phyloP scores from a whole-genome alignment of 2,329 filamentous ascomycete genomes.

The Fusarium stilboides region DNA sequence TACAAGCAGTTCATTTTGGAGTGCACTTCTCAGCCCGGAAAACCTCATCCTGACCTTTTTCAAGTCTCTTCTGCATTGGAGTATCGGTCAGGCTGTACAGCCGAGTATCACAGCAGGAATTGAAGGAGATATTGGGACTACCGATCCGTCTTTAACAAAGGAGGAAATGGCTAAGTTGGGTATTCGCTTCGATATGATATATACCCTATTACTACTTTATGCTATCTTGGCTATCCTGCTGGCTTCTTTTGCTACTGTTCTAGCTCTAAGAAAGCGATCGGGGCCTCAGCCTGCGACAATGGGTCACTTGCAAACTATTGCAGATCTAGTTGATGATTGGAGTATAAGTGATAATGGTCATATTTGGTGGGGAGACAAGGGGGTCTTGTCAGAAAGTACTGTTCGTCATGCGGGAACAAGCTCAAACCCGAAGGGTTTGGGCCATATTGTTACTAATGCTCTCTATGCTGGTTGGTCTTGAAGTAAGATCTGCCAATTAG shows the following conservation, averaged over 20 bases:
- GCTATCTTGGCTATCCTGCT: neutral
- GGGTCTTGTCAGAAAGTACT: neutral
- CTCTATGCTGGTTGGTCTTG: neutral
- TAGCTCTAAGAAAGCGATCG: neutral
- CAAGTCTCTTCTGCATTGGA: neutral
- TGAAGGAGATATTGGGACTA: no score
- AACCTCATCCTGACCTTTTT: neutral
- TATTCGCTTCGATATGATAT: neutral
- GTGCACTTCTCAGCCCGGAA: neutral
- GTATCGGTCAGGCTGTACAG: neutral
- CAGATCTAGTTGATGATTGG: slow-evolving; percentile 1
- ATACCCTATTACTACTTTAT: neutral
- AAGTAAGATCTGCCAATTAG: no score
- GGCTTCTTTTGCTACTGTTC: neutral
- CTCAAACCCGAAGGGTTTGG: neutral
- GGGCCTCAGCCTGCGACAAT: neutral
- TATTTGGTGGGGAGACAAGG: slow-evolving; percentile 1
- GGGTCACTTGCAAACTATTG: neutral
- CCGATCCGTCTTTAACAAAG: neutral
- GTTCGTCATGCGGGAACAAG: neutral
- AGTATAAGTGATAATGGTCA: neutral
- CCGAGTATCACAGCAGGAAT: neutral
- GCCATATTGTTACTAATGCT: neutral
- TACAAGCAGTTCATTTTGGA: neutral
- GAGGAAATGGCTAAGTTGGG: neutral